Percentiles rank a stretch among this genome's conserved stretches.
Conservation (phyloP, 2,329 filamentous ascomycete genomes). For the Kalmusia sp. region DNA sequence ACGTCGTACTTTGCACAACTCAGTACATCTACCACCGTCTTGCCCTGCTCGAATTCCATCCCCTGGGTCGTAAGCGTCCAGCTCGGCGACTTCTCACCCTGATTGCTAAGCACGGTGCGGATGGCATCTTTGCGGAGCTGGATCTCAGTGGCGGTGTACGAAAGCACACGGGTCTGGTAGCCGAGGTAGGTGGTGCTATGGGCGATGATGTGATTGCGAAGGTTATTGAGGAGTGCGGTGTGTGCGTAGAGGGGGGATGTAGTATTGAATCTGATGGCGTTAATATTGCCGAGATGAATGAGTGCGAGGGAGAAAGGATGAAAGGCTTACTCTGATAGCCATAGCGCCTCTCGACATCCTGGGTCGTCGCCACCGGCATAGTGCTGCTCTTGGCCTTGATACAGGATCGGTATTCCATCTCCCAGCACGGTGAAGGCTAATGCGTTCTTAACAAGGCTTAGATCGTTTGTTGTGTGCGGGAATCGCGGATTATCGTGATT, state of each 20-base stretch:
- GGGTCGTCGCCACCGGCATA: conserved; percentile 12
- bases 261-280: conserved; percentile 20
- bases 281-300: neutral
- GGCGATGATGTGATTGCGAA: conserved; percentile 17
- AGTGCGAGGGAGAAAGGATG: too few relatives aligned
- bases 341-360: conserved; percentile 16
- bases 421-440: conserved; percentile 31
- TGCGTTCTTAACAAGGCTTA: conserved; percentile 32
- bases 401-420: conserved; percentile 37
- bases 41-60: conserved; percentile 17
- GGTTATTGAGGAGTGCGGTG: conserved; percentile 21
- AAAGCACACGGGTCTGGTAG: conserved; percentile 16
- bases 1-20: conserved; percentile 15
- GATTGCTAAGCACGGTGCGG: conserved; percentile 19
- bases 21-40: conserved; percentile 19
- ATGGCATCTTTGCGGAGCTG: conserved; percentile 19
- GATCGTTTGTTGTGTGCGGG: conserved; percentile 24
- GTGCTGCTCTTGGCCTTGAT: conserved; percentile 33
- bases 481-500: conserved; percentile 39
- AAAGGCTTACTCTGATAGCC: conserved; percentile 9
- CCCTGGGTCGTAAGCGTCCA: conserved; percentile 16
- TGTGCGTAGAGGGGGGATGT: conserved; percentile 18
- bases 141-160: conserved; percentile 17
- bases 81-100: conserved; percentile 10
- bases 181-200: conserved; percentile 7